Base-by-base conservation (phyloP, 2,329 filamentous ascomycete genomes). In the Penicillium sp. region DNA sequence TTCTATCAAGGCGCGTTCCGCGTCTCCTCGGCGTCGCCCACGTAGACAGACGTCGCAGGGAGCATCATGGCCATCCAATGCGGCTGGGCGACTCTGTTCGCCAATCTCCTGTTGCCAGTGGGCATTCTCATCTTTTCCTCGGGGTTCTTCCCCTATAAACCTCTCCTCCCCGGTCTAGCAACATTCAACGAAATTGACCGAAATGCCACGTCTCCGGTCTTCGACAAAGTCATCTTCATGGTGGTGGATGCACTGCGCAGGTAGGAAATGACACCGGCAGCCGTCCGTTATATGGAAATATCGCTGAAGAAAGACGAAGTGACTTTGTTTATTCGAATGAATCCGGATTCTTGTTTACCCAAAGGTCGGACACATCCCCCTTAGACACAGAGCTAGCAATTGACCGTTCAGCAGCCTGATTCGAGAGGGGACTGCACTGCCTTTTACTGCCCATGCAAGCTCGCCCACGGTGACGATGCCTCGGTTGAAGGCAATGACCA, bases 381-480 rank as follows among this genome's bases (percentile, higher is more conserved):
- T 14, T 7, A 20, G 10, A 11, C 7, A 22, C 5, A 30, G 20
- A 36, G 39, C 31, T 13, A 44, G 44, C 46, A 50, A 43, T 58
- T 51, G 39, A 55, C 39, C 44, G 20, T 42, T 35, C 27, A 46
- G 20, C 66, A 95, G 90, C 62, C 79, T 97, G 59, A 95, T 97
- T 67, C 84, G 87, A 65, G 79, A 85, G 71, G 92, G 92, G 53
- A 81, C 81, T 52, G 95, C 94, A 6, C 79, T 97, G 33, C 94
- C 94, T 3, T 99, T 95, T 69, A 99, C 94, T 28, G 92, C 92
- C 30, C 88, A 96, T 80, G 94, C 94, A 16, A 88, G 90, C n/a
- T 91, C 95, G 46, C 94, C 94, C 2, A 99, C 94, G 7, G 92
- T 99, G 55, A 99, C 94, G 16, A 97, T 99, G 94, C 94, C 94